Evolutionary conservation across 495 filamentous ascomycete species (phyloP).

Genomic region (Xylaria bambusicola): DNA sequence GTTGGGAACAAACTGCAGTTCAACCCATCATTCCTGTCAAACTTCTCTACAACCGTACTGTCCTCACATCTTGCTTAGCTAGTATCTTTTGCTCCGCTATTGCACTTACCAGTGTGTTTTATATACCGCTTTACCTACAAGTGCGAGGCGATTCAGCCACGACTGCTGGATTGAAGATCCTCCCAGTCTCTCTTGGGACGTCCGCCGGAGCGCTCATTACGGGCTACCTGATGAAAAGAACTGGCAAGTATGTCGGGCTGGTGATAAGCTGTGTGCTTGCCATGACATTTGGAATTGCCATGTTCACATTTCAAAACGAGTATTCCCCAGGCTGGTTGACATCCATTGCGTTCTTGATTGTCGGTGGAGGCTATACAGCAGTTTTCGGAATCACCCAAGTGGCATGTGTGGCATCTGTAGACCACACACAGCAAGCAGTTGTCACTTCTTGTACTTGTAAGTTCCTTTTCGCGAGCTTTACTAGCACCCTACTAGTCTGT

Average conservation of each 20-base stretch:
- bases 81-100: slow-evolving; percentile 63
- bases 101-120: slow-evolving; percentile 56
- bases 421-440: slow-evolving; percentile 69
- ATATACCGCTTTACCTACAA: slow-evolving; percentile 70
- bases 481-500: too few relatives aligned
- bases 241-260: slow-evolving; percentile 65
- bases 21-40: slow-evolving; percentile 59
- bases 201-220: slow-evolving; percentile 63
- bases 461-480: slow-evolving; percentile 43
- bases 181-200: slow-evolving; percentile 58
- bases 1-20: not conserved
- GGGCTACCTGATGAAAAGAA: slow-evolving; percentile 66
- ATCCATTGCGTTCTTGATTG: slow-evolving; percentile 60
- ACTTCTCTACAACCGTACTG: slow-evolving; percentile 63
- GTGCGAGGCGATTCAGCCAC: slow-evolving; percentile 64
- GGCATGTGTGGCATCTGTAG: slow-evolving; percentile 66
- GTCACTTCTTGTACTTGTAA: slow-evolving; percentile 71
- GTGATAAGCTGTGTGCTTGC: slow-evolving; percentile 43
- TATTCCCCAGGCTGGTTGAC: slow-evolving; percentile 54
- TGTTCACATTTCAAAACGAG: slow-evolving; percentile 53
- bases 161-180: slow-evolving; percentile 60
- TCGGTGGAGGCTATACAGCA: slow-evolving; percentile 63
- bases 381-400: slow-evolving; percentile 68
- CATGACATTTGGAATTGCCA: slow-evolving; percentile 44
- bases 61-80: slow-evolving; percentile 62